Evolutionary conservation across 495 filamentous ascomycete species (phyloP), one percentile per base, ranked within the genome.

Genomic region (Penicillium waksmanii): DNA sequence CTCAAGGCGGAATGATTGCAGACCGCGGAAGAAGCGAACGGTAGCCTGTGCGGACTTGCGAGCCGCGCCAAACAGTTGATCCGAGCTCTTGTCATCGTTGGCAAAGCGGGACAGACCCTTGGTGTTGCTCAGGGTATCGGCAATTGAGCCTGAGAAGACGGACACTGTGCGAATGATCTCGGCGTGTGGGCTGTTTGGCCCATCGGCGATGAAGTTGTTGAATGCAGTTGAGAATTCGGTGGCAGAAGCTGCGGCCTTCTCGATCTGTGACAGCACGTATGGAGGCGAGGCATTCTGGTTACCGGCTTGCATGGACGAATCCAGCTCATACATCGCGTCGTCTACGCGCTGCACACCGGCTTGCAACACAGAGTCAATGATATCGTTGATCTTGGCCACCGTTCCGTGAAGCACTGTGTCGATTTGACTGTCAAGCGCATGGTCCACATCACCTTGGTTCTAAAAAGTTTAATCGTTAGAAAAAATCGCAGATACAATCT

Each of bases 201-300:
- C 95, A 74, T 98, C 95, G 15, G 93, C 93, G 61, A 98, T 96
- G 74, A 92, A 97, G 70, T 94, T 93, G 79, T 97, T 98, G 83
- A 97, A 98, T 0, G 95, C 87, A 3, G 94, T 97, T 0, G 94
- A 93, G 70, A 98, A 98, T 66, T 98, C 95, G 53, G 91, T 98
- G 4, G 94, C 92, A 56, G 86, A 96, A 13, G 91, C 84, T n/a
- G 91, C 91, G 1, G 95, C 95, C 77, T 97, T 98, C 72, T 98
- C 95, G 51, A 97, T 91, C 72, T 97, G 95, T 2, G 94, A 97
- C 18, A 97, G 81, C 19, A 98, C 92, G 69, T 96, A 97, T 2
- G 93, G 85, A n/a, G 95, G 91, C 25, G 93, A 96, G 3, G 95
- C 95, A 65, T 93, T 98, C 78, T 97, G 94, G 76, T 98, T 98